phyloP scores from a whole-genome alignment of 2,329 filamentous ascomycete species.

The Pestalotiopsis sp. region DNA sequence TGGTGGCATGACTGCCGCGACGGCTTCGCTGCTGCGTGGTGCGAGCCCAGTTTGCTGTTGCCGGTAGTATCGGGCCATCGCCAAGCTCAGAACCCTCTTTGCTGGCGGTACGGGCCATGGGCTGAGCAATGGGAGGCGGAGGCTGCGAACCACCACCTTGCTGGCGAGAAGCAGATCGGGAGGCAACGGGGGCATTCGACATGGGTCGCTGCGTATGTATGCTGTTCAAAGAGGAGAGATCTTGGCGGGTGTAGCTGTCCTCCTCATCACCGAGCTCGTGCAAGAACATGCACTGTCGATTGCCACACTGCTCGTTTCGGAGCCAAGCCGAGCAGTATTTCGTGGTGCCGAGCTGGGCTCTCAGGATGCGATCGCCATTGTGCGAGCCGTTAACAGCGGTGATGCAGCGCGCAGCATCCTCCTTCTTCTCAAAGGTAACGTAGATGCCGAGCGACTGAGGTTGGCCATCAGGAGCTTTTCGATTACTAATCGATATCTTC shows the following conservation, averaged over 20 bases:
- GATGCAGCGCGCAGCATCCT: slow-evolving; percentile 89
- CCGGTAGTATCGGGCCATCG: slow-evolving; percentile 90
- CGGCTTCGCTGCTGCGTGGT: slow-evolving; percentile 68
- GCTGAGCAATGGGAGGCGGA: slow-evolving; percentile 48
- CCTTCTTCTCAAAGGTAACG: slow-evolving; percentile 93
- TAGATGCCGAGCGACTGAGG: slow-evolving; percentile 94
- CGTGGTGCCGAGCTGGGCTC: slow-evolving; percentile 83
- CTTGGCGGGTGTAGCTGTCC: slow-evolving; percentile 93
- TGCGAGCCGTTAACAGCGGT: slow-evolving; percentile 88
- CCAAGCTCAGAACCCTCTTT: slow-evolving; percentile 74
- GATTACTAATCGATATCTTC: slow-evolving; percentile 98
- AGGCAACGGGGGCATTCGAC: slow-evolving; percentile 50
- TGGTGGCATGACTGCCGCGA: slow-evolving; percentile 79
- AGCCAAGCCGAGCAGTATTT: slow-evolving; percentile 99
- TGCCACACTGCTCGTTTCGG: slow-evolving; percentile 90
- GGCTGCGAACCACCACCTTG: slow-evolving; percentile 43
- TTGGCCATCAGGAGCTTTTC: slow-evolving; percentile 74
- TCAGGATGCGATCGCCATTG: slow-evolving; percentile 84
- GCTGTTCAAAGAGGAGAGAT: slow-evolving; percentile 92
- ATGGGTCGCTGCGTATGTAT: slow-evolving; percentile 77
- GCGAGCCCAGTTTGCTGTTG: slow-evolving; percentile 90
- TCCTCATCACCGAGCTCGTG: slow-evolving; percentile 98
- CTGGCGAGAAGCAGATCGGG: slow-evolving; percentile 57
- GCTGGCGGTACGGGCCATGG: slow-evolving; percentile 77
- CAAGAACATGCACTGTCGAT: slow-evolving; percentile 96